phyloP scores from a whole-genome alignment of 805 yeast genomes.

The Torulaspora gathmanii region DNA sequence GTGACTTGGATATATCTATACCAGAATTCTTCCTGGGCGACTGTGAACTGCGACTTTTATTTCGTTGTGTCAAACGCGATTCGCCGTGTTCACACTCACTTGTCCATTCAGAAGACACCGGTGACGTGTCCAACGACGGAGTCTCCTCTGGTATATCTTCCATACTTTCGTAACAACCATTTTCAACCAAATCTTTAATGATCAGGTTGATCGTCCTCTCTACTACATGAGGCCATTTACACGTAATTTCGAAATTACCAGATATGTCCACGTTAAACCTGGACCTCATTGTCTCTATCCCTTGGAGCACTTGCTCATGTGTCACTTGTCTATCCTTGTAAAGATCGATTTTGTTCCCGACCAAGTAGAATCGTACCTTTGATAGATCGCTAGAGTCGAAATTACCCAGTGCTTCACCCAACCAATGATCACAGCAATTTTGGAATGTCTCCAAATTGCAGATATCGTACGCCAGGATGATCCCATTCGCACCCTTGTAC shows the following conservation, averaged over 20 bases:
- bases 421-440: slow-evolving; percentile 40
- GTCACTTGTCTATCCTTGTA: slow-evolving; percentile 37
- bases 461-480: slow-evolving; percentile 43
- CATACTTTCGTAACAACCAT: slow-evolving; percentile 37
- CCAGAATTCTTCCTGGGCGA: not conserved
- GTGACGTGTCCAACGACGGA: slow-evolving; percentile 9
- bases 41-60: not conserved
- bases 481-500: slow-evolving; percentile 46
- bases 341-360: slow-evolving; percentile 45
- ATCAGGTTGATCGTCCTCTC: slow-evolving; percentile 39
- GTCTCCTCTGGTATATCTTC: slow-evolving; percentile 3
- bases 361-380: slow-evolving; percentile 38
- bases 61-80: not conserved
- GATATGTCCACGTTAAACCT: slow-evolving; percentile 35
- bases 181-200: slow-evolving; percentile 40
- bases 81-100: slow-evolving; percentile 6
- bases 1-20: slow-evolving; percentile 7
- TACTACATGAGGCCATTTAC: slow-evolving; percentile 40
- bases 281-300: slow-evolving; percentile 32
- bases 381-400: slow-evolving; percentile 25
- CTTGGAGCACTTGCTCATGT: slow-evolving; percentile 38
- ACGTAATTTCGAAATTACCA: slow-evolving; percentile 46
- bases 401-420: slow-evolving; percentile 40
- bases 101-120: slow-evolving; percentile 6
- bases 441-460: slow-evolving; percentile 38